Conservation (phyloP, 2,329 filamentous ascomycete species). For the Phialocephala sp. region DNA sequence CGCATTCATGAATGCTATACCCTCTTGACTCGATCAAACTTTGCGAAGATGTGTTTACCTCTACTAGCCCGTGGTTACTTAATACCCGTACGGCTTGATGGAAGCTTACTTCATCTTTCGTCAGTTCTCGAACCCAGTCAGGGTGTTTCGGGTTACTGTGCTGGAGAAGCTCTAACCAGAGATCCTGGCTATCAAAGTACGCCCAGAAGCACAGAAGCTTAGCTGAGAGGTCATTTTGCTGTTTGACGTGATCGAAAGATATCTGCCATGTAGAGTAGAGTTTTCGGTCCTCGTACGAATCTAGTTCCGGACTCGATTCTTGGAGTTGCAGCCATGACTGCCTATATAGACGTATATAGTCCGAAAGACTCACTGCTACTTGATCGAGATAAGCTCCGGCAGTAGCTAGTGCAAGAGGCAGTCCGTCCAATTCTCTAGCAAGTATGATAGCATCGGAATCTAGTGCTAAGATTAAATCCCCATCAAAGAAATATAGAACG, state of each 20-base stretch:
- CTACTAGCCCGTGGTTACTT: constrained; percentile 16
- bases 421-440: constrained; percentile 20
- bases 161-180: constrained; percentile 24
- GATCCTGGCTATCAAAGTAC: constrained; percentile 25
- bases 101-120: constrained; percentile 24
- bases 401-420: constrained; percentile 22
- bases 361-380: constrained; percentile 13
- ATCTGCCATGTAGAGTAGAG: constrained; percentile 25
- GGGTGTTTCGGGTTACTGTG: constrained; percentile 12
- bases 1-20: constrained; percentile 23
- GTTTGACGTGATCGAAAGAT: constrained; percentile 19
- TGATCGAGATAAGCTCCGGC: constrained; percentile 26
- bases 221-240: constrained; percentile 12
- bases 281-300: constrained; percentile 23
- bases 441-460: constrained; percentile 23
- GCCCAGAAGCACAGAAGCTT: constrained; percentile 18
- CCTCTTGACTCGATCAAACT: constrained; percentile 16
- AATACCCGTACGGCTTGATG: constrained; percentile 15
- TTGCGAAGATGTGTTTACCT: constrained; percentile 14
- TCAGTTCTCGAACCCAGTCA: constrained; percentile 18
- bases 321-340: constrained; percentile 19
- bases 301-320: constrained; percentile 16
- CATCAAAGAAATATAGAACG: constrained; percentile 15
- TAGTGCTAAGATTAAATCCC: constrained; percentile 11
- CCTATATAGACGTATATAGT: constrained; percentile 21